Conservation (phyloP, 2,329 filamentous ascomycete species). For the Sporothrix schenckii region DNA sequence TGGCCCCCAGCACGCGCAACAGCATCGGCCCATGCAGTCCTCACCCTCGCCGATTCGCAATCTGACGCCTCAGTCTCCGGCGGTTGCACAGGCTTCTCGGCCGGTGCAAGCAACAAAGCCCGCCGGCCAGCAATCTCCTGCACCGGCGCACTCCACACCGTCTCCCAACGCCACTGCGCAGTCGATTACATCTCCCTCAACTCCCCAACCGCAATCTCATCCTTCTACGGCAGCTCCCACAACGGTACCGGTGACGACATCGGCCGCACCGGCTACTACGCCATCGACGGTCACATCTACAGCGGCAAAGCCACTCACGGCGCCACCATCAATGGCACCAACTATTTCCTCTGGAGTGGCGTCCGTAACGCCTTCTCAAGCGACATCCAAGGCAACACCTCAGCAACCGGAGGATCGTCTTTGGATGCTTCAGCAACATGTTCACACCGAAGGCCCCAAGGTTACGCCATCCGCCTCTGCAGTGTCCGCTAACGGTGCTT, state of each 20-base stretch:
- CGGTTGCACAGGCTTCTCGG: not conserved
- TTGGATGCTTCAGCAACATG: constrained; percentile 6
- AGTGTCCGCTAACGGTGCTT: not conserved
- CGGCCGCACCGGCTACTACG: not conserved
- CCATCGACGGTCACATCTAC: not conserved
- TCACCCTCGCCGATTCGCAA: not conserved
- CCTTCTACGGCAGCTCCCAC: not conserved
- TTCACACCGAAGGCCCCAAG: not conserved
- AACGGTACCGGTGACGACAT: not conserved
- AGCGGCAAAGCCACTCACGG: not conserved
- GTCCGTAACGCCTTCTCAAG: not conserved
- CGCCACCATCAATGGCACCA: not conserved
- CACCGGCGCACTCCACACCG: not conserved
- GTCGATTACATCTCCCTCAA: not conserved
- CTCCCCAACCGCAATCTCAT: not conserved
- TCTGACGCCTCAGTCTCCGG: not conserved
- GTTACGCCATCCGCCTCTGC: not conserved
- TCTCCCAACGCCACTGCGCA: not conserved
- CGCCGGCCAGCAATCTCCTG: not conserved
- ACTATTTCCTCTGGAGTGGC: not conserved
- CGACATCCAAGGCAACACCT: not conserved
- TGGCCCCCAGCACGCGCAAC: not conserved
- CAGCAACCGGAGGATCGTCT: constrained; percentile 15
- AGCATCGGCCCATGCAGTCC: constrained; percentile 4
- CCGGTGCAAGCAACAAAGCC: not conserved